Conservation (phyloP, 164 flowering plant genomes). For the Warburgia ugandensis region DNA sequence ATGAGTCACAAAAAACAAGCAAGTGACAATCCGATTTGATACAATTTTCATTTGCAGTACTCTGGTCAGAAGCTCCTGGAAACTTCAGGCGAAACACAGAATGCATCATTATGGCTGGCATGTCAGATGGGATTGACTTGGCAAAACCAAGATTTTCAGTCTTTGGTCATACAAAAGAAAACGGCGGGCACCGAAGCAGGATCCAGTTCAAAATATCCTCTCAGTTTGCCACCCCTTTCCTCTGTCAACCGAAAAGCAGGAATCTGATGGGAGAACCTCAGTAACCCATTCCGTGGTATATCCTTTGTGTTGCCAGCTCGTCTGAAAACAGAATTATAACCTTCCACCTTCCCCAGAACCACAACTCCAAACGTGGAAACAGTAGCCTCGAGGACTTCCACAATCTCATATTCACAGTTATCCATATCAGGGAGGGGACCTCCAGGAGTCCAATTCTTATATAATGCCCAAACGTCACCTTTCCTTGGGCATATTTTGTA, state of each 20-base stretch:
- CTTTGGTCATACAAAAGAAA: constrained; percentile 8
- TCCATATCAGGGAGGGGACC: constrained; percentile 25
- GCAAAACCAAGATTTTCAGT: constrained; percentile 11
- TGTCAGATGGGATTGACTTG: neutral
- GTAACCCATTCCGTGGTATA: constrained; percentile 23
- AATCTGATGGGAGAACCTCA: constrained; percentile 52
- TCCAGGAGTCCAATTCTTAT: constrained; percentile 20
- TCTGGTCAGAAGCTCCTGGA: neutral
- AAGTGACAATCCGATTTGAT: no score
- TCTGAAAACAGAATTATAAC: constrained; percentile 38
- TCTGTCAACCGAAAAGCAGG: constrained; percentile 40
- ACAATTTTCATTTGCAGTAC: neutral
- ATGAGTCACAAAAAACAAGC: no score
- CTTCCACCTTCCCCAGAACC: constrained; percentile 27
- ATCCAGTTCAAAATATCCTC: constrained; percentile 52
- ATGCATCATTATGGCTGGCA: neutral
- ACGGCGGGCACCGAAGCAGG: constrained; percentile 38
- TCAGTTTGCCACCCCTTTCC: constrained; percentile 32
- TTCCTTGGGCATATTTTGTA: constrained; percentile 40
- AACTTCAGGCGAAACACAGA: neutral
- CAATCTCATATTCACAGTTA: constrained; percentile 39
- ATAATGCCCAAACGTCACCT: constrained; percentile 60
- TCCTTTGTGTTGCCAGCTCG: constrained; percentile 5
- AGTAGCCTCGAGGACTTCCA: constrained; percentile 26
- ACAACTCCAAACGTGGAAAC: constrained; percentile 12